Conservation (phyloP, 78 protist genomes). For the Dictyostelium firmibasis region DNA sequence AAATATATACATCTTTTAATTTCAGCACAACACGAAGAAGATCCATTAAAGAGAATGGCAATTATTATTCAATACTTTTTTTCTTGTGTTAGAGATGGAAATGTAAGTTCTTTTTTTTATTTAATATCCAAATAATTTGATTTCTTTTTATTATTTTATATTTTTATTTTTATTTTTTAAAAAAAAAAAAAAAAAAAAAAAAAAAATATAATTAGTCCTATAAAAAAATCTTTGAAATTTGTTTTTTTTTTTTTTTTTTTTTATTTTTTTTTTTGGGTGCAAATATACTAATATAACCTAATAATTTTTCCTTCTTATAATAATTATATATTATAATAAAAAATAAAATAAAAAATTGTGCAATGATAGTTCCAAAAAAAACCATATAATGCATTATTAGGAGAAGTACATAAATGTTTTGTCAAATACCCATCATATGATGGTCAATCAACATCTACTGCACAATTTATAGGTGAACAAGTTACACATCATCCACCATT, state of each 20-base stretch:
- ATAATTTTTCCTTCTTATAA: background rate
- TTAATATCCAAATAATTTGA: background rate
- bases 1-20: conserved; percentile 46
- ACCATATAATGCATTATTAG: conserved; percentile 76
- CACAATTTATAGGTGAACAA: conserved; percentile 67
- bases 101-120: conserved; percentile 4
- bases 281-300: background rate
- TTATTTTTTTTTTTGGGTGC: too few species aligned
- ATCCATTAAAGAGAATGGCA: conserved; percentile 76
- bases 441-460: conserved; percentile 35
- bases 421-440: conserved; percentile 58
- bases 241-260: too few species aligned
- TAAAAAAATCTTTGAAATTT: background rate
- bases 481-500: conserved; percentile 77
- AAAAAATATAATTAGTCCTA: too few species aligned
- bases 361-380: conserved; percentile 36
- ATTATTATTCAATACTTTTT: conserved; percentile 70
- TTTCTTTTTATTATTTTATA: too few species aligned
- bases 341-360: background rate
- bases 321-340: background rate
- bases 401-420: conserved; percentile 70
- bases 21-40: conserved; percentile 43
- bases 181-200: background rate
- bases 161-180: background rate
- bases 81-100: conserved; percentile 73